Evolutionary conservation across 2,329 filamentous ascomycete genomes (phyloP).

Genomic region (Beauveria scarabaeidicola): DNA sequence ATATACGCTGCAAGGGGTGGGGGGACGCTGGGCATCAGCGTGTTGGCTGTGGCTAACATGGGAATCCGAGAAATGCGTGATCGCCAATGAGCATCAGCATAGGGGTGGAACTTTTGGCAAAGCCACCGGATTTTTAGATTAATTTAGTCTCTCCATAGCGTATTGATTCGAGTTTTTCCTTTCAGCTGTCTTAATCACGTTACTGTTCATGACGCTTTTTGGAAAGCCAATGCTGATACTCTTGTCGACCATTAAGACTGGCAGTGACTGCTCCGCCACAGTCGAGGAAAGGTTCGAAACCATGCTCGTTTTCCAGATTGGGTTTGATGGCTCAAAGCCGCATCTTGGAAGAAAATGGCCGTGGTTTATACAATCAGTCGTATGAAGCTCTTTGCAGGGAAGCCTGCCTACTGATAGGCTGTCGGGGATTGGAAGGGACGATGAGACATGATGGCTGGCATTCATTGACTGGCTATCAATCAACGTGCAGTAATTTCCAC

Average conservation of each 20-base stretch:
- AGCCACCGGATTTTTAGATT: neutral
- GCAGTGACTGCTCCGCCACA: neutral
- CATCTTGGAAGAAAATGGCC: neutral
- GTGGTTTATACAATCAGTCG: no score
- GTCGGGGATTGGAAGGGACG: no score
- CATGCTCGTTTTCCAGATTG: neutral
- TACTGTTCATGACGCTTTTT: neutral
- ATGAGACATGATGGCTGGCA: no score
- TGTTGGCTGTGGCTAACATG: neutral
- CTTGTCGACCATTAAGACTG: neutral
- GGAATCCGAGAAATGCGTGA: slow-evolving; percentile 1
- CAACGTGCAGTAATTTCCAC: no score
- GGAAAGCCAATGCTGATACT: no score
- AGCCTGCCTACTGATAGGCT: no score
- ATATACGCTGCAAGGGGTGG: neutral
- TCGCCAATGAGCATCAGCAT: neutral
- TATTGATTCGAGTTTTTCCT: neutral
- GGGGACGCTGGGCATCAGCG: neutral
- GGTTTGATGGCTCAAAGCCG: neutral
- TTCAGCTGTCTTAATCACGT: neutral
- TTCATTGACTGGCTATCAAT: no score
- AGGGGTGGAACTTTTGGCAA: neutral
- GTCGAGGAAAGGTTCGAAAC: no score
- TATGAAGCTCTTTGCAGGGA: no score
- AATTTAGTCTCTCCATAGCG: neutral